These are phyloP conservation scores for Suillus paluster DNA, from an alignment of 768 basidiomycete species.

Conservation along the genomic window DNA sequence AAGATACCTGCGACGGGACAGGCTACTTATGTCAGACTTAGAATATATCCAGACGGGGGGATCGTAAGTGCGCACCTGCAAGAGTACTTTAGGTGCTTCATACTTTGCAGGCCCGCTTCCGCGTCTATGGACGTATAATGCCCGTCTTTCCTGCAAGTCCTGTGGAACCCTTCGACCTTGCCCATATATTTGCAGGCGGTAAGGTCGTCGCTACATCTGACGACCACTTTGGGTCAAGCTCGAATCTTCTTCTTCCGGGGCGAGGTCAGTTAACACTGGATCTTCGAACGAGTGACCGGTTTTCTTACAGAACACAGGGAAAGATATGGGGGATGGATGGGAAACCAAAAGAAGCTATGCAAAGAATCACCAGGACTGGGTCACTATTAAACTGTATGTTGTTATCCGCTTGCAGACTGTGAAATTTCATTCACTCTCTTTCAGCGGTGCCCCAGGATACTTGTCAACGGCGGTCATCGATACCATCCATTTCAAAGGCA, in stretches of 20 bases:
- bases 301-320: conserved; percentile 43
- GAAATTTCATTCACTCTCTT: not conserved
- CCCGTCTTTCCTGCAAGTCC: conserved; percentile 60
- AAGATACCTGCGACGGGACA: conserved; percentile 55
- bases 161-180: conserved; percentile 73
- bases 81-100: conserved; percentile 10
- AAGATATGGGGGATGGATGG: conserved; percentile 98
- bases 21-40: conserved; percentile 85
- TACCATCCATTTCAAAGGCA: conserved; percentile 94
- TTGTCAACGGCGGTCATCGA: conserved; percentile 85
- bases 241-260: conserved; percentile 90
- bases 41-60: conserved; percentile 97
- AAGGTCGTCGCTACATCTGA: conserved; percentile 85
- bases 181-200: conserved; percentile 89
- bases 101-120: conserved; percentile 76
- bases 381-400: conserved; percentile 83
- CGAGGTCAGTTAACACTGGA: conserved; percentile 50
- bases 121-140: conserved; percentile 83
- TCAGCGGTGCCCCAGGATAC: conserved; percentile 72
- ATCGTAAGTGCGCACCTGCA: conserved; percentile 55
- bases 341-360: conserved; percentile 90
- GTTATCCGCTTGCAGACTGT: conserved; percentile 4
- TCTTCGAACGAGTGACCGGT: not conserved
- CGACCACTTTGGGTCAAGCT: conserved; percentile 94
- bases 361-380: conserved; percentile 89